A percentile compares a stretch with the other conserved stretches of the same genome.
Conservation (phyloP, 768 basidiomycete species). For the Asterophora parasitica region DNA sequence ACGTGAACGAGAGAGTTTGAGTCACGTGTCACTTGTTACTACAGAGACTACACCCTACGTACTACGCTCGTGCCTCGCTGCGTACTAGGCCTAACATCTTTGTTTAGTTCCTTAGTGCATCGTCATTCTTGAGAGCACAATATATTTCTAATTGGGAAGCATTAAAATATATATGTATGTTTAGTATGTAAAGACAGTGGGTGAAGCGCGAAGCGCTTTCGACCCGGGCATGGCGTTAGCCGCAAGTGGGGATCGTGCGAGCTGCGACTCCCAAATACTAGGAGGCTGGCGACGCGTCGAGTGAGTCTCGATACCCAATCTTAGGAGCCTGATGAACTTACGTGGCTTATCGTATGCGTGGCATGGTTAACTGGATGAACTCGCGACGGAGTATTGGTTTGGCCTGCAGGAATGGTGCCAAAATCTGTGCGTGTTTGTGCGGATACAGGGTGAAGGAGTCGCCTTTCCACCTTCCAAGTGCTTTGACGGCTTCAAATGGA, state of each 20-base stretch:
- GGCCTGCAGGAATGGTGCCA: slow-evolving; percentile 14
- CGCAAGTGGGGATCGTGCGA: background rate
- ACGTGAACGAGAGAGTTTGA: too few species aligned
- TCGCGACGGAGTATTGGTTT: background rate
- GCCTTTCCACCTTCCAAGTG: slow-evolving; percentile 10
- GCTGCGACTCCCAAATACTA: background rate
- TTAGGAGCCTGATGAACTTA: background rate
- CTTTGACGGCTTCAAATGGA: slow-evolving; percentile 12
- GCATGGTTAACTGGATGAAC: background rate
- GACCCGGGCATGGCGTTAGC: background rate
- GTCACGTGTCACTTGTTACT: background rate
- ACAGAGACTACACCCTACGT: slow-evolving; percentile 3
- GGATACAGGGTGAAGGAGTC: slow-evolving; percentile 10
- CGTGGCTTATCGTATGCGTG: too few species aligned
- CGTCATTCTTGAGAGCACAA: background rate
- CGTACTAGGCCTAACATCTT: slow-evolving; percentile 2
- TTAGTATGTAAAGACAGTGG: background rate
- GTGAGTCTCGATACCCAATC: background rate
- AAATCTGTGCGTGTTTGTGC: slow-evolving; percentile 10
- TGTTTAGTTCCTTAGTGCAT: background rate
- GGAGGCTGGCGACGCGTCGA: slow-evolving; percentile 1
- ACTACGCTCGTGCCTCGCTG: slow-evolving; percentile 1
- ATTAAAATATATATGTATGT: background rate
- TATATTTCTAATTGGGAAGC: background rate
- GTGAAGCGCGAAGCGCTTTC: slow-evolving; percentile 1